Conservation (phyloP, 2,329 filamentous ascomycete species). For the Fusarium solani-melongenae region DNA sequence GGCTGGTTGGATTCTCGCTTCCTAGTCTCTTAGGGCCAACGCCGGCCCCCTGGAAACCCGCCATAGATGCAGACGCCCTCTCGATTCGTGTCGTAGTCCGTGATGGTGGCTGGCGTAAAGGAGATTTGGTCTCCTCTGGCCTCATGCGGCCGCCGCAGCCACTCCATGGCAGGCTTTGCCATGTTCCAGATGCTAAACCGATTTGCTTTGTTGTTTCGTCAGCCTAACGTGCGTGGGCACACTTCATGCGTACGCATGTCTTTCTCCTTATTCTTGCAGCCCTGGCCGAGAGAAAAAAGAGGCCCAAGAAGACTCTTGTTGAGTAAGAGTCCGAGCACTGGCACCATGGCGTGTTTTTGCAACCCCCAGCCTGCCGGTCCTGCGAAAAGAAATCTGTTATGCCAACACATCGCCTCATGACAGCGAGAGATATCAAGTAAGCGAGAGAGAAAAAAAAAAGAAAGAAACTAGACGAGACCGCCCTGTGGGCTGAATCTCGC, state of each 20-base stretch:
- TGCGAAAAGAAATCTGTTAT: not conserved
- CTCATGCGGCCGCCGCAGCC: slow-evolving; percentile 20
- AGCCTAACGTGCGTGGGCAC: not conserved
- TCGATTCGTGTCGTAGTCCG: slow-evolving; percentile 38
- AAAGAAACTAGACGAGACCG: not conserved
- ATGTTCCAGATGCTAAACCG: slow-evolving; percentile 9
- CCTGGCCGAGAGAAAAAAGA: not conserved
- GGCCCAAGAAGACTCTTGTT: not conserved
- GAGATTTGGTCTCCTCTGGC: slow-evolving; percentile 36
- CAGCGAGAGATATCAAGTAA: not conserved
- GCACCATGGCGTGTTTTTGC: not conserved
- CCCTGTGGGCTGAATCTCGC: not conserved
- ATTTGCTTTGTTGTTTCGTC: slow-evolving; percentile 24
- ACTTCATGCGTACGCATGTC: not conserved
- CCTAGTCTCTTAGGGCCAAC: slow-evolving; percentile 10
- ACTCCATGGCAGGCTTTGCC: slow-evolving; percentile 13
- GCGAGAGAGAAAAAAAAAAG: not conserved
- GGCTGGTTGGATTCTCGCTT: slow-evolving; percentile 2
- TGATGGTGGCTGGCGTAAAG: slow-evolving; percentile 42
- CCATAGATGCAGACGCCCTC: slow-evolving; percentile 32
- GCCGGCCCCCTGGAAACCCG: slow-evolving; percentile 26
- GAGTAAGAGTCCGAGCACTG: not conserved
- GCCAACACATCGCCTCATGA: not conserved
- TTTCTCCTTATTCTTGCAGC: slow-evolving; percentile 35
- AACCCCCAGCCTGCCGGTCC: not conserved